These are phyloP conservation scores for Calocera viscosa DNA, from an alignment of 768 basidiomycete genomes.

Conservation along the genomic window DNA sequence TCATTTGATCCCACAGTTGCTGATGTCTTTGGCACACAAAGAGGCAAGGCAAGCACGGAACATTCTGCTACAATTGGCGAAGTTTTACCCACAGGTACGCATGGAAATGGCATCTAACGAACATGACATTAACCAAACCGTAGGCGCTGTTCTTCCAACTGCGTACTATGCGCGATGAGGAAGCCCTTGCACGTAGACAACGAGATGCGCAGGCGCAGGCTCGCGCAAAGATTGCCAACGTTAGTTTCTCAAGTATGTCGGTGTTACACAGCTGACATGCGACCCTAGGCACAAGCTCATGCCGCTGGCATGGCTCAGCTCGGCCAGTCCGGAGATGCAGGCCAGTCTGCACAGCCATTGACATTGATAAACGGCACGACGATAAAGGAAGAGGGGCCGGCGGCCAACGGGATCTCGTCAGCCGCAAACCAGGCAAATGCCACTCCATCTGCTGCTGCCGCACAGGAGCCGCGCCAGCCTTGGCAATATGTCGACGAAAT, in stretches of 20 bases:
- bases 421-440: slow-evolving; percentile 11
- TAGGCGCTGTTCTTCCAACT: slow-evolving; percentile 93
- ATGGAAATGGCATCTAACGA: slow-evolving; percentile 7
- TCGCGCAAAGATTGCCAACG: slow-evolving; percentile 1
- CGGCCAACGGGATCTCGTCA: background rate
- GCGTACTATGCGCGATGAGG: slow-evolving; percentile 69
- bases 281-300: slow-evolving; percentile 16
- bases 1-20: slow-evolving; percentile 86
- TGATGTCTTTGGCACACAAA: slow-evolving; percentile 74
- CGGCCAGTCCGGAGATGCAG: slow-evolving; percentile 22
- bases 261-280: background rate
- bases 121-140: background rate
- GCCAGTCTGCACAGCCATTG: slow-evolving; percentile 4
- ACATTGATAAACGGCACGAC: slow-evolving; percentile 15
- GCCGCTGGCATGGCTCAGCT: slow-evolving; percentile 26
- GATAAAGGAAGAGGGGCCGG: slow-evolving; percentile 18
- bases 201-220: slow-evolving; percentile 22
- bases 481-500: slow-evolving; percentile 92
- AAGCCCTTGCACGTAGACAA: slow-evolving; percentile 30
- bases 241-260: background rate
- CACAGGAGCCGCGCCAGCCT: slow-evolving; percentile 38
- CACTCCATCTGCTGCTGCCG: slow-evolving; percentile 17
- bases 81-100: slow-evolving; percentile 79
- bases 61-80: slow-evolving; percentile 78
- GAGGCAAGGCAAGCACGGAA: slow-evolving; percentile 89